Evolutionary conservation across 2,329 filamentous ascomycete species (phyloP), one percentile per base, ranked within the genome.

Genomic region (Dactylonectria estremocensis): DNA sequence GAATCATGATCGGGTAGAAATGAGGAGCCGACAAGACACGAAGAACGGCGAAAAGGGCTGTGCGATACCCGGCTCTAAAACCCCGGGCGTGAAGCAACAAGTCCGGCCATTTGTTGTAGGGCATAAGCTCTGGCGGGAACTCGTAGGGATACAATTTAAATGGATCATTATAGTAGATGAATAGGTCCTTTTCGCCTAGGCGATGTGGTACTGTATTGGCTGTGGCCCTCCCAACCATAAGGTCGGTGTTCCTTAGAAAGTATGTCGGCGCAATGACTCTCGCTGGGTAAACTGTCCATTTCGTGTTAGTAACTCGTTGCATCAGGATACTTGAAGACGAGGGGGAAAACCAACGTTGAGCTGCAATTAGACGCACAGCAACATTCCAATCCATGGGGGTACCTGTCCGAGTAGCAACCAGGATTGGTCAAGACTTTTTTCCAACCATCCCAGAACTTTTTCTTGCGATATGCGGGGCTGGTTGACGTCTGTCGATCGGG

Each of bases 1-100:
- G 72, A 0, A 77, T 57, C 77, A 78, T 77, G 20, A 75, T 64
- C 2, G 76, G 77, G 54, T 78, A 78, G 53, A 71, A 78, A 55
- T 78, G 77, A 1, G 75, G 68, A 5, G 76, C 70, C 0, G 75
- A 76, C 76, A 75, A 78, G 33, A 77, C 52, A 1, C 76, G 70
- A 0, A 78, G 66, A 0, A 78, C 66, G 2, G 76, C 70, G 33
- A 78, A 78, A 2, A 73, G 75, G 0, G 76, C 77, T 3, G 45
- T 50, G 0, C 28, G 13, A 10, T 75, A 61, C 1, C 16, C 31
- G 1, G 14, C 1, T 22, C 65, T 64, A 45, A 73, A 78, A 0
- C 14, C 13, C 8, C 61, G 52, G 1, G 70, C 77, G 2, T 16
- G 20, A 28, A 28, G 7, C 24, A 28, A 28, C 24, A 28, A 7